Conservation (phyloP, 176 grass and related monocot species). For the Hyparrhenia diplandra region DNA sequence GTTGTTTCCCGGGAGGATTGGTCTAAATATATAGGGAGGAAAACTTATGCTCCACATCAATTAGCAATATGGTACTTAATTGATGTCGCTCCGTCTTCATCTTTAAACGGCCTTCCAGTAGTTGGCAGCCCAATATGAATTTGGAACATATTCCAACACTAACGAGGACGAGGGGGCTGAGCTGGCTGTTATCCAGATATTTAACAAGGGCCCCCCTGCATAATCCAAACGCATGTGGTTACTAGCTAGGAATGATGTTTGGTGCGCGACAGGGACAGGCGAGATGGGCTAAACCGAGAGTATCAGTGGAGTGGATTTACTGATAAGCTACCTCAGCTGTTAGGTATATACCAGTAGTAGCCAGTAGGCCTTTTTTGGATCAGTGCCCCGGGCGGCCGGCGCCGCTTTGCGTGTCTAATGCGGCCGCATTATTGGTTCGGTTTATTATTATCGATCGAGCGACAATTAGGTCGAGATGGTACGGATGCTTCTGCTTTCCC, state of each 20-base stretch:
- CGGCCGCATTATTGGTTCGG: background rate
- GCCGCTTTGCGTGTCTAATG: background rate
- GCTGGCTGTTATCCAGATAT: conserved; percentile 22
- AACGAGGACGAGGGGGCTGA: background rate
- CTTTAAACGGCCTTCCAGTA: too few relatives aligned
- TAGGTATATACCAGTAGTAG: too few relatives aligned
- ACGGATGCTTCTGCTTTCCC: background rate
- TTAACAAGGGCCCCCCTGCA: too few relatives aligned
- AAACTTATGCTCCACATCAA: too few relatives aligned
- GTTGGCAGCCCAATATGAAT: too few relatives aligned
- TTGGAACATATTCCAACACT: too few relatives aligned
- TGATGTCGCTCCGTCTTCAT: too few relatives aligned
- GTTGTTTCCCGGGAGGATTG: too few relatives aligned
- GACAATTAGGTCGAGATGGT: conserved; percentile 1
- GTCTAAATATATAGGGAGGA: too few relatives aligned
- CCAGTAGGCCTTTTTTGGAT: background rate
- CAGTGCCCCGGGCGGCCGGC: background rate
- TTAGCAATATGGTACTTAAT: too few relatives aligned
- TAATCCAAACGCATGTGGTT: conserved; percentile 20
- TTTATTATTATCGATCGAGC: background rate
- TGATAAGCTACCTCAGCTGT: background rate
- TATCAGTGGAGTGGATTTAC: background rate
- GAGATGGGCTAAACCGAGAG: background rate
- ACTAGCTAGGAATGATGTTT: background rate
- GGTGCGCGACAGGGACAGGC: conserved; percentile 28